Base-by-base conservation (phyloP, 2,329 filamentous ascomycete species). In the Colletotrichum endophyticum region DNA sequence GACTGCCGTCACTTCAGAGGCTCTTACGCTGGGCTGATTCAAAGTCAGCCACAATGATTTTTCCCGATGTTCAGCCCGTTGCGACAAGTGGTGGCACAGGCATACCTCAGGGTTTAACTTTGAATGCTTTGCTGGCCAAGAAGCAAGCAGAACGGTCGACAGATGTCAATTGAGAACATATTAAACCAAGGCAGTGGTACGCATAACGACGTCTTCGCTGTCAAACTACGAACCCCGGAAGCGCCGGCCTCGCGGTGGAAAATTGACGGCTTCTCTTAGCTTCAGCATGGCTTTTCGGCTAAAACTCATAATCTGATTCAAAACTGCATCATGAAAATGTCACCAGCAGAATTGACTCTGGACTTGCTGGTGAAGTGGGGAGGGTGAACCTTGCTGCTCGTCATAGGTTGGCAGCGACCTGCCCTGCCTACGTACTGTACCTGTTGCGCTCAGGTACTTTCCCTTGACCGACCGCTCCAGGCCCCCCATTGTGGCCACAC, bases 321-420 rank as follows among this genome's bases (percentile, higher is more conserved):
- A 25, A 49, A 63, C 70, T 49, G 34, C 63, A 64, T 76, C 73
- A 67, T 67, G 22, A 13, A 30, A 30, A 62, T 72, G 69, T 68
- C 73, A 73, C 70, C 62, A 36, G 22, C 28, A 16, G 27, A 69
- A 63, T 68, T 76, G 63, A 73, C 57, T 76, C 28, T 64, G 19
- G 61, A 19, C 39, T 11, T 68, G 25, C 57, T 56, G 39, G 62
- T 75, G 73, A 68, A 63, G 64, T 76, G 70, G 63, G 70, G 11
- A 68, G 16, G 30, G 27, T 49, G 63, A 64, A 30, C 34, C 30
- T n/a, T 32, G n/a, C 36, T 34, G 39, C 16, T 66, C 36, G 30
- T 30, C 59, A 36, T 32, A 11, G 11, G 16, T 16, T 56, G 32
- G 67, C 22, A 49, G 34, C 25, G 56, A 34, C 30, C 27, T 57